Percentiles rank a stretch among this genome's conserved stretches.
Evolutionary conservation across 2,329 filamentous ascomycete species (phyloP).

Genomic region (Chaetomium sp.): DNA sequence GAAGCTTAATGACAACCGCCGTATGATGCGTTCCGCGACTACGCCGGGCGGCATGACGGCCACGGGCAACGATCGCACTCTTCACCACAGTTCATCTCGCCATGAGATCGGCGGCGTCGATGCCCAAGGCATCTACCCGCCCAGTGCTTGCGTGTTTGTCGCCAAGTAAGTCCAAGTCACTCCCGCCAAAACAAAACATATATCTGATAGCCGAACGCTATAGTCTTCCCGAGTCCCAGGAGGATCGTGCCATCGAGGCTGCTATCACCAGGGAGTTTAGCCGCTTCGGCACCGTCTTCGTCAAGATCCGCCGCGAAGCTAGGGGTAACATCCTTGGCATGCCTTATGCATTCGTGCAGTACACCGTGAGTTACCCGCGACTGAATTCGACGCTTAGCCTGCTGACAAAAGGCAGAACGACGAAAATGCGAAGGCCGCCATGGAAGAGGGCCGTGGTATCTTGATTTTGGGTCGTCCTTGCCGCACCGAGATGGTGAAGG

Average conservation of each 20-base stretch:
- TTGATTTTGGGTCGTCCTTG: conserved; percentile 50
- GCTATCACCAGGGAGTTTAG: conserved; percentile 49
- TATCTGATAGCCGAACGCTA: background rate
- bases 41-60: background rate
- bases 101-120: conserved; percentile 30
- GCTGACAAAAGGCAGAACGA: conserved; percentile 34
- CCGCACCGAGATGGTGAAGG: conserved; percentile 54
- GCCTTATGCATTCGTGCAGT: conserved; percentile 61
- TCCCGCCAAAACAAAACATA: background rate
- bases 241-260: conserved; percentile 45
- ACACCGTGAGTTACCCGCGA: conserved; percentile 41
- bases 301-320: conserved; percentile 56
- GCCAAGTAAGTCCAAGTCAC: conserved; percentile 49
- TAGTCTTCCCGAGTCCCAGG: conserved; percentile 46
- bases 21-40: conserved; percentile 6
- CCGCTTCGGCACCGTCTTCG: conserved; percentile 49
- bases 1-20: background rate
- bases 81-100: conserved; percentile 17
- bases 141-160: conserved; percentile 56
- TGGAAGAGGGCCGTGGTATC: conserved; percentile 40
- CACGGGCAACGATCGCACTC: conserved; percentile 13
- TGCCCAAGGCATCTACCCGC: conserved; percentile 46
- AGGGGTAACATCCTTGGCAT: conserved; percentile 47
- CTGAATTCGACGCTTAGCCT: background rate
- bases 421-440: conserved; percentile 41